Conservation (phyloP, 1,139 yeast genomes). For the Eremothecium sinecaudum region DNA sequence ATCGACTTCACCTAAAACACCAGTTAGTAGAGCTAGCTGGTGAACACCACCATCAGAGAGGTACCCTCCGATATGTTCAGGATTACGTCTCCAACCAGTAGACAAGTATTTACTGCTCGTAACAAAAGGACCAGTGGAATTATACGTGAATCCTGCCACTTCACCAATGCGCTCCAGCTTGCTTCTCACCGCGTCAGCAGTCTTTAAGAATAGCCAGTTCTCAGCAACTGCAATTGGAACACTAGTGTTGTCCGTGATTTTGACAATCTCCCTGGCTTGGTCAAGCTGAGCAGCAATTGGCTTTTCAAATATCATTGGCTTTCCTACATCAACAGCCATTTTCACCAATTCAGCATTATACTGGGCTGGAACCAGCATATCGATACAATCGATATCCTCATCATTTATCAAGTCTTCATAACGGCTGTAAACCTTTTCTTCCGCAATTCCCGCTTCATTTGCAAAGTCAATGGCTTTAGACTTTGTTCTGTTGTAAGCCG, state of each 20-base stretch:
- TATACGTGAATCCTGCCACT: slow-evolving; percentile 65
- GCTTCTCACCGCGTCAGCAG: slow-evolving; percentile 44
- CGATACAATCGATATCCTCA: slow-evolving; percentile 59
- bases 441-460: slow-evolving; percentile 43
- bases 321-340: slow-evolving; percentile 51
- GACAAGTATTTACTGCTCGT: slow-evolving; percentile 52
- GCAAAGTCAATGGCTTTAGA: slow-evolving; percentile 77
- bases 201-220: slow-evolving; percentile 68
- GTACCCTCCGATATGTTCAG: slow-evolving; percentile 86
- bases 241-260: slow-evolving; percentile 46
- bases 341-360: slow-evolving; percentile 58
- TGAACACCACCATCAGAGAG: slow-evolving; percentile 94
- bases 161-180: slow-evolving; percentile 64
- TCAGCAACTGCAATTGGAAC: slow-evolving; percentile 72
- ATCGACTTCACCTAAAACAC: slow-evolving; percentile 65
- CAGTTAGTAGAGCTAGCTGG: slow-evolving; percentile 78
- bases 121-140: slow-evolving; percentile 73
- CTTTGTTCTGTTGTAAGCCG: slow-evolving; percentile 75
- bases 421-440: slow-evolving; percentile 48
- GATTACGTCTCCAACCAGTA: slow-evolving; percentile 79
- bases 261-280: slow-evolving; percentile 73
- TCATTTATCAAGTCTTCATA: slow-evolving; percentile 59
- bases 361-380: slow-evolving; percentile 81
- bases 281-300: slow-evolving; percentile 80
- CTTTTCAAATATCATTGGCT: slow-evolving; percentile 76